Base-by-base conservation (phyloP, 768 basidiomycete species). In the Pleurotus pulmonarius region DNA sequence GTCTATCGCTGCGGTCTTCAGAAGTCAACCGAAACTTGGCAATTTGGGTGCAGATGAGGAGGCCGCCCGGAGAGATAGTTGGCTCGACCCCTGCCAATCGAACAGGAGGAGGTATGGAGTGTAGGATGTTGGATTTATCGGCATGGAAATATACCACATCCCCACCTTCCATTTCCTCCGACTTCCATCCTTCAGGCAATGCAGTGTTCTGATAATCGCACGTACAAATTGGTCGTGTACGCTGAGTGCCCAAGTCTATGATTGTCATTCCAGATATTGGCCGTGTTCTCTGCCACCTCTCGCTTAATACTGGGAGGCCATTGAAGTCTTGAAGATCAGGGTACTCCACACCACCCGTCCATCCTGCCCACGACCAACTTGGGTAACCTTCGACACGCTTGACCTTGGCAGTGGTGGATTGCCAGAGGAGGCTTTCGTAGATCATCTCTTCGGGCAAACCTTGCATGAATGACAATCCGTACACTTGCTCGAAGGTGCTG, bases 331-430 rank as follows among this genome's bases (percentile, higher is more conserved):
- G n/a, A 16, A 49, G 15, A 29, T 49, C 49, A 16, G 26, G 49
- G 16, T 49, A 49, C 26, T 49, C 49, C 13, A 49, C 49, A 6
- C 13, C 12, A 13, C 49, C 13, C 9, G 29, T 25, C 34, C 49
- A 49, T 5, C 49, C 49, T 49, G 49, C 49, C 49, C 49, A 49
- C n/a, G 49, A 26, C 49, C 49, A 49, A 20, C 49, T 49, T 29
- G 49, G 34, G 37, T 29, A 49, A n/a, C 5, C 29, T n/a, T 25
- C 7, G 3, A 49, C 34, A 12, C 11, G 49, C 34, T 49, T n/a
- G 11, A n/a, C 11, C 2, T 29, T 49, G 6, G 2, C 15, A 16
- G 22, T 49, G 20, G 25, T 29, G 15, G 49, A 37, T 3, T 49
- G 48, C 48, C 48, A 49, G 29, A 49, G 22, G 15, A 49, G 34